A percentile compares a stretch with the other conserved stretches of the same genome.
These are phyloP conservation scores for Coemansia sp. DNA, from an alignment of 192 early-diverging fungal species.

Conservation along the genomic window DNA sequence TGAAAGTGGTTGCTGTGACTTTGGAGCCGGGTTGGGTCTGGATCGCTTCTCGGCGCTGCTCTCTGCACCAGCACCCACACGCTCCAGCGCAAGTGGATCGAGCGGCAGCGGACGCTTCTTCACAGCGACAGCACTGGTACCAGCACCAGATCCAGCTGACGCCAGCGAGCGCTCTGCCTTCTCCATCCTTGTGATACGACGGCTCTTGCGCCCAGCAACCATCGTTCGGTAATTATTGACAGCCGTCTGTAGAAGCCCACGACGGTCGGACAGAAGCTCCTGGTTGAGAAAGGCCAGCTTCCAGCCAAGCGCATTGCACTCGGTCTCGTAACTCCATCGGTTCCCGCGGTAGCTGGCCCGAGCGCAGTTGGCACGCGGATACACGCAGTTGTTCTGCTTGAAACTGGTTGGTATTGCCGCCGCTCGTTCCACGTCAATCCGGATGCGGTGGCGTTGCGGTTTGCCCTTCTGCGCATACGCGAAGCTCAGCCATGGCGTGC, in stretches of 20 bases:
- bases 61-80: not conserved
- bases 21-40: constrained; percentile 3
- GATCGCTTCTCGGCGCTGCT: constrained; percentile 11
- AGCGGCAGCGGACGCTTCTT: constrained; percentile 15
- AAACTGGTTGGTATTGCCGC: constrained; percentile 59
- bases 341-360: constrained; percentile 71
- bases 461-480: constrained; percentile 61
- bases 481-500: constrained; percentile 44
- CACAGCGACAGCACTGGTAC: not conserved
- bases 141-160: not conserved
- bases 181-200: constrained; percentile 73
- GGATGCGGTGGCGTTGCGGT: constrained; percentile 61
- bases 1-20: not conserved
- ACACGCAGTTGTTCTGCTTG: constrained; percentile 77
- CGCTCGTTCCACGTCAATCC: constrained; percentile 69
- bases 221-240: constrained; percentile 79
- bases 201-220: constrained; percentile 67
- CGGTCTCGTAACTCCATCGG: constrained; percentile 81
- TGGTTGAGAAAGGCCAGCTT: constrained; percentile 77
- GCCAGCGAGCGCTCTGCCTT: constrained; percentile 50
- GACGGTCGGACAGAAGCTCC: constrained; percentile 61
- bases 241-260: constrained; percentile 80
- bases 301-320: constrained; percentile 87
- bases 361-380: constrained; percentile 74
- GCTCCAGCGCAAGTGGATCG: not conserved